Evolutionary conservation across 768 basidiomycete species (phyloP).

Genomic region (Boletus pseudopeckii): DNA sequence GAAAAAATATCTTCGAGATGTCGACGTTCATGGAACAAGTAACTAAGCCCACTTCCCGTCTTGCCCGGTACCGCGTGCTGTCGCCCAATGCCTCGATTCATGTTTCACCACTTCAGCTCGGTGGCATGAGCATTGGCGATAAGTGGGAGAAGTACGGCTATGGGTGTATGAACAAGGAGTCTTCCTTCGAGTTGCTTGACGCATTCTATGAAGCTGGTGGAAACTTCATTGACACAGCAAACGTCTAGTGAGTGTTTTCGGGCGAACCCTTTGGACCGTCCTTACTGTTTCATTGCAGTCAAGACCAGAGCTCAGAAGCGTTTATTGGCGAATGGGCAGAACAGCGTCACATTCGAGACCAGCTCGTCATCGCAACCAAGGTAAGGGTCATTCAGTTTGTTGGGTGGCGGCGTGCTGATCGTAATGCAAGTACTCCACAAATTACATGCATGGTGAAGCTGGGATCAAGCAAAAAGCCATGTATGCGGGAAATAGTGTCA

Average conservation of each 20-base stretch:
- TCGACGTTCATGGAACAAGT: constrained; percentile 6
- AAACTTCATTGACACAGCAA: constrained; percentile 50
- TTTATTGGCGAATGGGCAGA: constrained; percentile 53
- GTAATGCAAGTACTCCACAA: constrained; percentile 13
- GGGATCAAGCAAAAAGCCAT: constrained; percentile 23
- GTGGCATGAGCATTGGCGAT: constrained; percentile 44
- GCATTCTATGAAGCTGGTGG: constrained; percentile 43
- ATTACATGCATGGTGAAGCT: constrained; percentile 12
- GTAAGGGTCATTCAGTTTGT: too few relatives aligned
- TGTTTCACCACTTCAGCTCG: constrained; percentile 43
- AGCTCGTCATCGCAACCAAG: constrained; percentile 49
- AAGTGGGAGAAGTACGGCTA: constrained; percentile 30
- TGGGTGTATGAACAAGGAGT: constrained; percentile 42
- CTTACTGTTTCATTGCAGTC: constrained; percentile 26
- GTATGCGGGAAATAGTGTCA: constrained; percentile 36
- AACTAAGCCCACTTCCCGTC: constrained; percentile 26
- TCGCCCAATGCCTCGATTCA: constrained; percentile 37
- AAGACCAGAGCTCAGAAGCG: constrained; percentile 54
- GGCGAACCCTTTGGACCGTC: too few relatives aligned
- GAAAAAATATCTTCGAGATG: not conserved
- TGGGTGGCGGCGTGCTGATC: too few relatives aligned
- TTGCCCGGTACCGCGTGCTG: constrained; percentile 36
- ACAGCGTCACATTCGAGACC: constrained; percentile 40
- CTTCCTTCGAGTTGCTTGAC: constrained; percentile 45
- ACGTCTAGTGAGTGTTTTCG: constrained; percentile 34